Conservation (phyloP, 768 basidiomycete genomes). For the Hygrocybe coccinea region DNA sequence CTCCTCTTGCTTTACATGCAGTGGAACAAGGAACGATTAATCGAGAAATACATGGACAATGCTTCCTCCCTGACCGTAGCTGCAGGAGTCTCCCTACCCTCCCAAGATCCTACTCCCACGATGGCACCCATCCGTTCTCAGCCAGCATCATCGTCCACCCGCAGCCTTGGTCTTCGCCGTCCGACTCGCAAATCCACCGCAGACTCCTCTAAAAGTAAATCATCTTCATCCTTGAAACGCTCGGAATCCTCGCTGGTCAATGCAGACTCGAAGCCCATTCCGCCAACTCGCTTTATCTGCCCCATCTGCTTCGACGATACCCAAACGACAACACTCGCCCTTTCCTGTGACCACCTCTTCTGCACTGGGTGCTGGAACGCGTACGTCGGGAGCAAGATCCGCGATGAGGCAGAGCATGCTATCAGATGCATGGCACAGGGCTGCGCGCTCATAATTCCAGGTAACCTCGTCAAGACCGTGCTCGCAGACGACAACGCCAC, state of each 20-base stretch:
- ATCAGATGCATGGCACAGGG: constrained; percentile 79
- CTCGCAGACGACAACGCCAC: constrained; percentile 50
- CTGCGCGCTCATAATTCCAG: constrained; percentile 61
- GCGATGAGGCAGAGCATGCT: constrained; percentile 69
- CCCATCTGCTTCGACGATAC: constrained; percentile 90
- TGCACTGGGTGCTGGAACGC: constrained; percentile 81
- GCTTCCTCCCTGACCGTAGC: constrained; percentile 62
- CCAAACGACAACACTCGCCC: constrained; percentile 54
- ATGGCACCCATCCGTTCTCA: constrained; percentile 13
- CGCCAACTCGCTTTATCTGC: constrained; percentile 64
- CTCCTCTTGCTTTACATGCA: constrained; percentile 75
- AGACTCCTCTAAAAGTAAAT: not conserved
- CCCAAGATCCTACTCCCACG: constrained; percentile 29
- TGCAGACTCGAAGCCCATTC: constrained; percentile 15
- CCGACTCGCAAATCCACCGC: constrained; percentile 1
- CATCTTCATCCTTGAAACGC: not conserved
- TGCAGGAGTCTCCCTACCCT: constrained; percentile 57
- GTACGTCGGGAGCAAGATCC: constrained; percentile 75
- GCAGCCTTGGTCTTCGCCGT: constrained; percentile 1
- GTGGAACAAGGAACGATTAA: constrained; percentile 96
- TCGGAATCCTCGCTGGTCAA: constrained; percentile 22
- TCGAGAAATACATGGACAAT: constrained; percentile 97
- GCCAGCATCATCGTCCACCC: constrained; percentile 8
- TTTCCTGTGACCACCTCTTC: constrained; percentile 81
- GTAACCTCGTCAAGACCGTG: constrained; percentile 53